Base-by-base conservation (phyloP, 352 stramenopile genomes). In the Pythium folliculosum region DNA sequence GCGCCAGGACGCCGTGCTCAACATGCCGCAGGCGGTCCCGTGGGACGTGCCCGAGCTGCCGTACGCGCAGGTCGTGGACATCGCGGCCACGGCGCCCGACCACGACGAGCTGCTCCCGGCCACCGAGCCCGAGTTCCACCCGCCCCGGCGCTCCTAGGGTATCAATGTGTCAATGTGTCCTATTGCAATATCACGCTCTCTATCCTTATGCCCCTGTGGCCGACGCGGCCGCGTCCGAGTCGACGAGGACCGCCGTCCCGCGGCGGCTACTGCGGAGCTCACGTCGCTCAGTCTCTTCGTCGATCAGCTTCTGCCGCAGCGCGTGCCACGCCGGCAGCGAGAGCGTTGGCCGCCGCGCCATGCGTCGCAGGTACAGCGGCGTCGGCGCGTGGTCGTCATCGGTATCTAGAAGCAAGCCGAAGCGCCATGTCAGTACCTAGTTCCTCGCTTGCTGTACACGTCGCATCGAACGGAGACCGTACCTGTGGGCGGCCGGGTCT, bases 21-120 rank as follows among this genome's bases (percentile, higher is more conserved):
- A 74, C 56, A 51, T 74, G 55, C 67, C 67, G 19, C 27, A 69
- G 17, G 67, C 67, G 19, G 63, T 48, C 22, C 67, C 62, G 23
- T 74, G 61, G 54, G 55, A 69, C 19, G 49, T 50, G 10, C 43
- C 56, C 8, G 53, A 43, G 1, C 55, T 74, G 49, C 67, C 67
- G 30, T 74, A 70, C 53, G 67, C 67, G 5, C 22, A 53, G 10
- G 67, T 74, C 55, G 67, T 74, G 25, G 67, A 74, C 64, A 57
- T 63, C n/a, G 67, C 67, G 5, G 67, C 60, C 7, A 70, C 67
- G 4, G 67, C 67, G 7, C 61, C 57, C 2, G 67, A 74, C 43
- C 67, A 74, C 43, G 67, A 74, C 47, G 67, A 74, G 25, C 62
- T 74, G 43, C 57, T 70, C 5, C 67, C 67, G 21, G 67, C 67